Percentiles rank a stretch among this genome's conserved stretches.
Evolutionary conservation across 306 rosid genomes (phyloP).

Genomic region (Lathyrus aphaca): DNA sequence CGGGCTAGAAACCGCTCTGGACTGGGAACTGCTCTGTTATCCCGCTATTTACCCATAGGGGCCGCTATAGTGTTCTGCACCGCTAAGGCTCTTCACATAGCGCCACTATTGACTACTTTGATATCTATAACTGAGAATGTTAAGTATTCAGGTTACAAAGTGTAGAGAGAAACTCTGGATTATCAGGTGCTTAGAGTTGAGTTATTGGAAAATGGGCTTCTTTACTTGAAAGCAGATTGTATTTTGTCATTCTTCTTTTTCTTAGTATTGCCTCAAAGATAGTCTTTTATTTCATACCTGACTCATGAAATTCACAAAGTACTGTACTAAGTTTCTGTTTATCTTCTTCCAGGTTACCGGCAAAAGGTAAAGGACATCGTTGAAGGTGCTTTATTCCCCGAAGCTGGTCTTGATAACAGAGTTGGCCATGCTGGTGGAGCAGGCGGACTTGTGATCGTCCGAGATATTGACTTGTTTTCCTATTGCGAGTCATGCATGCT

Average conservation of each 20-base stretch:
- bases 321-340: slow-evolving; percentile 6
- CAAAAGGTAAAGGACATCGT: slow-evolving; percentile 84
- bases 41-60: too few species aligned
- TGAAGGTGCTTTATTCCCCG: slow-evolving; percentile 90
- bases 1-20: too few species aligned
- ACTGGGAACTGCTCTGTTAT: too few species aligned
- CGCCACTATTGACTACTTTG: too few species aligned
- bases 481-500: slow-evolving; percentile 96
- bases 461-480: slow-evolving; percentile 85
- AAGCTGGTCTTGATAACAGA: slow-evolving; percentile 75
- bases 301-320: slow-evolving; percentile 18
- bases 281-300: slow-evolving; percentile 9
- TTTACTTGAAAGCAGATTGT: neutral
- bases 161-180: neutral
- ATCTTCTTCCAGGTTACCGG: slow-evolving; percentile 63
- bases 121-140: neutral
- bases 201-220: neutral
- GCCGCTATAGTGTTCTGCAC: too few species aligned
- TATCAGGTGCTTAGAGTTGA: neutral
- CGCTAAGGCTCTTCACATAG: too few species aligned
- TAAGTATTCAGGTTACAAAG: neutral
- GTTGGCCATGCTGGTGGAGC: slow-evolving; percentile 93
- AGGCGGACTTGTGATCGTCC: slow-evolving; percentile 92
- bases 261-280: neutral
- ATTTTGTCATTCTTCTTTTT: neutral